A percentile compares a stretch with the other conserved stretches of the same genome.
These are phyloP conservation scores for Magnolia changhungtana DNA, from an alignment of 164 flowering plant genomes.

Conservation along the genomic window DNA sequence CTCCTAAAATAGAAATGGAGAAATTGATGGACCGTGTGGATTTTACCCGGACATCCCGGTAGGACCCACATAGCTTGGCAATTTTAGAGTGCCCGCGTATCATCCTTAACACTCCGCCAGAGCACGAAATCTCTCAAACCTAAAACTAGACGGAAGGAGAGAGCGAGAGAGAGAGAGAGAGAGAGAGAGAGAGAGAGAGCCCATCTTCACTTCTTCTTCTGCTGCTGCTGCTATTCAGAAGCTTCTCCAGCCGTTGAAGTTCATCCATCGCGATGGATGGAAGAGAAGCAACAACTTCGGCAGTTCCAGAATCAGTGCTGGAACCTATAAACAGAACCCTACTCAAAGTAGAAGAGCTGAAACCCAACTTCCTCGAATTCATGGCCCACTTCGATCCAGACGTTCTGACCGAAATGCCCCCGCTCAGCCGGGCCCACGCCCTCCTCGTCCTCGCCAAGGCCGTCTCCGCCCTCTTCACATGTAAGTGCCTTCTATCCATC, in stretches of 20 bases:
- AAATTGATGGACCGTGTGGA: too few relatives aligned
- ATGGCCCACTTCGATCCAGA: constrained; percentile 49
- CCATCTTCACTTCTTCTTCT: too few relatives aligned
- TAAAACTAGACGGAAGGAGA: neutral
- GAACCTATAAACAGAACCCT: constrained; percentile 50
- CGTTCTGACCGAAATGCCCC: constrained; percentile 50
- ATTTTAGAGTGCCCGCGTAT: neutral
- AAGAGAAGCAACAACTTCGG: constrained; percentile 15
- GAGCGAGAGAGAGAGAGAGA: too few relatives aligned
- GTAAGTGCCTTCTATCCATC: constrained; percentile 28
- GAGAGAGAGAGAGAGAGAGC: too few relatives aligned
- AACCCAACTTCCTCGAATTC: constrained; percentile 40
- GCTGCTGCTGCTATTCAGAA: neutral
- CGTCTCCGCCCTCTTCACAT: constrained; percentile 46
- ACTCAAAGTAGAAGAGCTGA: constrained; percentile 40
- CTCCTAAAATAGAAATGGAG: too few relatives aligned
- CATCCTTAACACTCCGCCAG: neutral
- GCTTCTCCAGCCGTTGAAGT: neutral
- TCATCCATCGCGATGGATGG: neutral
- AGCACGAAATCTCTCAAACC: neutral
- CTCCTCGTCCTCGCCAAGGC: constrained; percentile 63
- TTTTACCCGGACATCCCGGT: too few relatives aligned
- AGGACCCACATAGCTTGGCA: too few relatives aligned
- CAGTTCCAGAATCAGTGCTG: constrained; percentile 60
- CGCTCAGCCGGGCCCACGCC: constrained; percentile 69